phyloP scores from a whole-genome alignment of 2,329 filamentous ascomycete species.

The Venturia nashicola region DNA sequence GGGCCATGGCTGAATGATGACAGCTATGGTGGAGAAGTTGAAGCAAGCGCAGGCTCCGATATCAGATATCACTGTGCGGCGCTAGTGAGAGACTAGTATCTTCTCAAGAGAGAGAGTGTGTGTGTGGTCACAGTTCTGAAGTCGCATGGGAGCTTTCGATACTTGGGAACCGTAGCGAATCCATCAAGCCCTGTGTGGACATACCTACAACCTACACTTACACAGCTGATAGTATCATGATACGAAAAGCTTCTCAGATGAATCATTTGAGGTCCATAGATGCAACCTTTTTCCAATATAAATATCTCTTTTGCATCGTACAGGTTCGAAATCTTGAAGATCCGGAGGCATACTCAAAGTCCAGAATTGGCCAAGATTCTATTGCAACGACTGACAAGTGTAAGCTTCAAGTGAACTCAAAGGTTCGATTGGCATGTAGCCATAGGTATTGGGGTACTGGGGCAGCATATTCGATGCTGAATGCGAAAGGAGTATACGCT shows the following conservation, averaged over 20 bases:
- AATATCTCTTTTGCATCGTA: background rate
- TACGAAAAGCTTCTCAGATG: background rate
- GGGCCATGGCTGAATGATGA: background rate
- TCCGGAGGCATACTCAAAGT: background rate
- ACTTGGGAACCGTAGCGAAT: background rate
- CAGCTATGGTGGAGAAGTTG: background rate
- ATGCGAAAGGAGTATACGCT: background rate
- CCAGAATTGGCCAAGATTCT: background rate
- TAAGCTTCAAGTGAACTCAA: background rate
- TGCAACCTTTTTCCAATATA: background rate
- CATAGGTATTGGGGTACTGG: background rate
- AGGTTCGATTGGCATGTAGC: background rate
- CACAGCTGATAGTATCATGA: background rate
- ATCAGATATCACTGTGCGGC: background rate
- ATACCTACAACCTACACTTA: background rate
- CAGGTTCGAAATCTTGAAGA: background rate
- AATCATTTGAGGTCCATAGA: background rate
- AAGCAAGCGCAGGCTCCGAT: background rate
- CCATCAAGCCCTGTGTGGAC: background rate
- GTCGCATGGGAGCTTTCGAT: background rate
- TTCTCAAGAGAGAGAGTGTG: background rate
- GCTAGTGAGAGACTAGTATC: background rate
- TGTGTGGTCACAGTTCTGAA: background rate
- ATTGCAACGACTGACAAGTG: background rate
- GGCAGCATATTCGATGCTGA: background rate